Evolutionary conservation across 2,329 filamentous ascomycete species (phyloP), one percentile per base, ranked within the genome.

Genomic region (Colletotrichum sp.): DNA sequence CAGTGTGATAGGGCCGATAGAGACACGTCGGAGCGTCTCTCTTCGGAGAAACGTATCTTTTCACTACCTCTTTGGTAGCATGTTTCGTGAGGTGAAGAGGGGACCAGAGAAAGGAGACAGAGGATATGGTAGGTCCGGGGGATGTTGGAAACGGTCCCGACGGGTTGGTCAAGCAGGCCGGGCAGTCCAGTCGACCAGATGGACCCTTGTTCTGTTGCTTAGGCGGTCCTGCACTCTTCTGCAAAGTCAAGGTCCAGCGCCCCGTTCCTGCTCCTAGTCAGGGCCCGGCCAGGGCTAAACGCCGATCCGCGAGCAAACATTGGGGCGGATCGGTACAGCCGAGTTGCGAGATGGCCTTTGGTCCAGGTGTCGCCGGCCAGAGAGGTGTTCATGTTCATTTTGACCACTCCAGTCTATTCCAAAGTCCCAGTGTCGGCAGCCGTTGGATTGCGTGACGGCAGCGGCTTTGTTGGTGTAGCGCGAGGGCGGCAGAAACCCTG

Each of bases 111-210:
- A 49, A 74, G 67, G 62, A 72, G 62, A 52, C 34, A 60, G 52
- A 66, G 30, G 52, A 26, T 26, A 36, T 62, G 71, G 70, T 74
- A 74, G 59, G 57, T 32, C 74, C 70, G 65, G 70, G 70, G 70
- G 34, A 74, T 30, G 59, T 68, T 73, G 70, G 49, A 52, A 68
- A 49, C 68, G 64, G 65, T 60, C 70, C 74, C 74, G 74, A 76
- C 70, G 65, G 70, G 74, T 18, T 74, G 74, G 74, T 76, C 70
- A 65, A 65, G 64, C n/a, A 69, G 32, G 74, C 73, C 70, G 52
- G 59, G 64, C 24, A 74, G 26, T n/a, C 59, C 39, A 59, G 36
- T 73, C 57, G 18, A 59, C 70, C 34, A 64, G 64, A 76, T 68
- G 64, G 39, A 68, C 73, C 73, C 73, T 73, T 60, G 44, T 63